Evolutionary conservation across 208 protist genomes (phyloP).

Genomic region (Acanthamoeba sp.): DNA sequence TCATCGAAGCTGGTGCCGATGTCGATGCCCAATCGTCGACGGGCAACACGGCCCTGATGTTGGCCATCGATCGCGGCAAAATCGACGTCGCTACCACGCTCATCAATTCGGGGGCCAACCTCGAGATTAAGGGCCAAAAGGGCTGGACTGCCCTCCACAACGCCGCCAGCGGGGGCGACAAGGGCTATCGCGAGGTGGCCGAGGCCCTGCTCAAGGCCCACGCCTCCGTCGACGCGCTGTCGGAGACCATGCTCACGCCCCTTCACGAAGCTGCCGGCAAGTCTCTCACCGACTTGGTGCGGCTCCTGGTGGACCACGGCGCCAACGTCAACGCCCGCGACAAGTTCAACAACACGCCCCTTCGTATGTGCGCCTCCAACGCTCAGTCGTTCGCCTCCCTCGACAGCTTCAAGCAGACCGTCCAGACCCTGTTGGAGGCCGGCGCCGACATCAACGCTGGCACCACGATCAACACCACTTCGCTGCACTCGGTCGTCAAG

Average conservation of each 20-base stretch:
- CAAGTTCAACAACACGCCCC: conserved; percentile 74
- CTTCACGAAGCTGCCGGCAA: conserved; percentile 58
- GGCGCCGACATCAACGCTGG: conserved; percentile 75
- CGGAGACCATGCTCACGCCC: conserved; percentile 60
- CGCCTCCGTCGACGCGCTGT: conserved; percentile 57
- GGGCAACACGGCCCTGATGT: conserved; percentile 69
- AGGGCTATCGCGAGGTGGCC: conserved; percentile 69
- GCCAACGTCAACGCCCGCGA: conserved; percentile 67
- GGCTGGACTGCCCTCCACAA: conserved; percentile 70
- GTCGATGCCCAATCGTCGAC: conserved; percentile 71
- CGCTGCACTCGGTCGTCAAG: conserved; percentile 60
- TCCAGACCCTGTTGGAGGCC: conserved; percentile 51
- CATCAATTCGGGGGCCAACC: conserved; percentile 28
- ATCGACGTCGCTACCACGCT: conserved; percentile 62
- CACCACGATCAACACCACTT: conserved; percentile 62
- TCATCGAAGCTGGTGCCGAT: conserved; percentile 65
- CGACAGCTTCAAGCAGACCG: conserved; percentile 71
- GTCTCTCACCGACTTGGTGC: conserved; percentile 36
- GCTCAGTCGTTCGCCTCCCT: conserved; percentile 65
- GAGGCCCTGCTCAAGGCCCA: conserved; percentile 46
- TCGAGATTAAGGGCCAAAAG: conserved; percentile 69
- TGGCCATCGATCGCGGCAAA: conserved; percentile 72
- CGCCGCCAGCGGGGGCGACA: conserved; percentile 61
- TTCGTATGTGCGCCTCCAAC: conserved; percentile 71
- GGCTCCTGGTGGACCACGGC: conserved; percentile 34